Evolutionary conservation across 2,329 filamentous ascomycete species (phyloP).

Genomic region (Ophiostoma fasciatum): DNA sequence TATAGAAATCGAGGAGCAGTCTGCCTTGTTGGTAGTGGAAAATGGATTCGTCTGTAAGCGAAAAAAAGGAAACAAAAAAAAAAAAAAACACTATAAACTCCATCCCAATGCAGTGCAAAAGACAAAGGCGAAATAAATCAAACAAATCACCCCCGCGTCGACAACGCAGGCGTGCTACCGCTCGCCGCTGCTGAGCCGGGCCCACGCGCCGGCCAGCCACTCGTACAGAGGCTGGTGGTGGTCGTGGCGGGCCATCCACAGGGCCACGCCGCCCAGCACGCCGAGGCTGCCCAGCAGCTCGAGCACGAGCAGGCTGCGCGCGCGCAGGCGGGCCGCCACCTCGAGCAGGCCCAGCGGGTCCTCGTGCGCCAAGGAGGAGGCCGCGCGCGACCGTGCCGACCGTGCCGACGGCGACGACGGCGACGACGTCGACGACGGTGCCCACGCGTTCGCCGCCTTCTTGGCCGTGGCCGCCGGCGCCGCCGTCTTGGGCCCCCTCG

Average conservation of each 20-base stretch:
- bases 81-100: neutral
- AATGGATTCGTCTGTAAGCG: too few relatives aligned
- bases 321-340: constrained; percentile 50
- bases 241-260: constrained; percentile 35
- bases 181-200: constrained; percentile 12
- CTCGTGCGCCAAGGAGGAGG: constrained; percentile 31
- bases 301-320: constrained; percentile 50
- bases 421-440: constrained; percentile 1
- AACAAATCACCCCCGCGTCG: neutral
- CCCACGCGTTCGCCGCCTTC: neutral
- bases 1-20: too few relatives aligned
- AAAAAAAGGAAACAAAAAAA: neutral
- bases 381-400: neutral
- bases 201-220: constrained; percentile 17
- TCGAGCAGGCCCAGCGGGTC: constrained; percentile 71
- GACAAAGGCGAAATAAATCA: too few relatives aligned
- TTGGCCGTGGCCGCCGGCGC: constrained; percentile 18
- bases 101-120: neutral
- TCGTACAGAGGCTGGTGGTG: constrained; percentile 15
- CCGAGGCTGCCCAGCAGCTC: constrained; percentile 63
- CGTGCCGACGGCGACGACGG: neutral
- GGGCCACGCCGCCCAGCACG: constrained; percentile 55
- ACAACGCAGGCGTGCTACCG: too few relatives aligned
- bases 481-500: too few relatives aligned
- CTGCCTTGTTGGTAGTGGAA: too few relatives aligned